These are phyloP conservation scores for Sungouiozyma ichnusensis DNA, from an alignment of 805 yeast species.

Conservation along the genomic window DNA sequence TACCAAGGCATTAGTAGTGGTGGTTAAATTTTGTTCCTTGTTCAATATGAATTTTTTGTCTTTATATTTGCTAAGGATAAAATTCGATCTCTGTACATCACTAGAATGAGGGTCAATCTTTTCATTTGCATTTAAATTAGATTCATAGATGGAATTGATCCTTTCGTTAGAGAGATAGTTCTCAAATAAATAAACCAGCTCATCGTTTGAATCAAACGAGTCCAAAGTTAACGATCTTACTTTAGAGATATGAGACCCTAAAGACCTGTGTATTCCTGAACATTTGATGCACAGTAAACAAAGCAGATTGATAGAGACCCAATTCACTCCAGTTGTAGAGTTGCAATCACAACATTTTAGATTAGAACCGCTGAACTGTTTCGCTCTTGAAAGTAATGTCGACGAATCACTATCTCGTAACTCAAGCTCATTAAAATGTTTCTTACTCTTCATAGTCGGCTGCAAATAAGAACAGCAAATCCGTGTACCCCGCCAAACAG, in stretches of 20 bases:
- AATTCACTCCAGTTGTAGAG: conserved; percentile 50
- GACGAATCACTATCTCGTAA: not conserved
- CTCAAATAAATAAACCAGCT: conserved; percentile 44
- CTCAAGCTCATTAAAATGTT: conserved; percentile 3
- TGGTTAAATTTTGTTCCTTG: conserved; percentile 6
- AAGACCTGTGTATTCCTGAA: conserved; percentile 76
- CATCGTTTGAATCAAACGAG: conserved; percentile 44
- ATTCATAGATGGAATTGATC: conserved; percentile 57
- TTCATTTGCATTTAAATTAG: conserved; percentile 11
- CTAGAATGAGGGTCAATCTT: conserved; percentile 30
- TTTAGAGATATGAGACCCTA: conserved; percentile 76
- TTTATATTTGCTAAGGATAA: conserved; percentile 56
- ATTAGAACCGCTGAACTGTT: conserved; percentile 42
- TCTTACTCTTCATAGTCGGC: conserved; percentile 1
- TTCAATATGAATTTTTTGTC: conserved; percentile 35
- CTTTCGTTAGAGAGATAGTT: conserved; percentile 43
- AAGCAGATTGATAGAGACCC: conserved; percentile 73
- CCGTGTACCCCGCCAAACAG: too few relatives aligned
- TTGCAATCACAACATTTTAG: conserved; percentile 73
- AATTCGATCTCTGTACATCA: conserved; percentile 43
- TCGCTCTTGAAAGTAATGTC: conserved; percentile 11
- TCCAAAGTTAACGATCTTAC: conserved; percentile 73
- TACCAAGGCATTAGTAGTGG: conserved; percentile 33
- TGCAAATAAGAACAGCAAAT: too few relatives aligned
- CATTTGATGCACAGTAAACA: conserved; percentile 74